Evolutionary conservation across 78 protist species (phyloP), one percentile per base, ranked within the genome.

Genomic region (Tieghemostelium lacteum): DNA sequence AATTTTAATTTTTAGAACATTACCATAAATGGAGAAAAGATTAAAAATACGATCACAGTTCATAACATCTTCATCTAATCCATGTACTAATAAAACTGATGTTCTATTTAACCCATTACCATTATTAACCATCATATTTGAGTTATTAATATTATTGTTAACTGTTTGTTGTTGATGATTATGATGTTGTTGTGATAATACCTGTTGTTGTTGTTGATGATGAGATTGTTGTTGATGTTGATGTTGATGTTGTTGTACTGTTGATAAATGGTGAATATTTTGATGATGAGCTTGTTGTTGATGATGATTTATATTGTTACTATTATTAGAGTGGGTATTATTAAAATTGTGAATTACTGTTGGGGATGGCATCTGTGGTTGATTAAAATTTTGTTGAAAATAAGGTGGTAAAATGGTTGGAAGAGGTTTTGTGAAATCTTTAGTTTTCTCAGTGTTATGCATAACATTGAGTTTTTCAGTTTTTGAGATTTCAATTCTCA

Each of bases 11-110:
- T 88, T 88, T 65, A 58, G 75, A 20, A 94, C 95, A 52, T 88
- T 93, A 45, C 96, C 96, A 71, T 94, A 94, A 33, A 94, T 45
- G 33, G 92, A 73, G 57, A 92, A 86, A 16, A 94, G 17, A 64
- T 94, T 94, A 74, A 92, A 94, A 36, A 94, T 39, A 55, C 83
- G 75, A 57, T 94, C 96, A 49, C 91, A 86, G 16, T 57, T 57
- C 63, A 94, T 50, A 6, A 50, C 20, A 17, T 7, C 33, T 17
- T 75, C 94, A 31, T 62, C 88, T 10, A 93, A 57, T 17, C 78
- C 78, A 73, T 93, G 89, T 26, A 93, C 57, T 34, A 92, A 75
- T 36, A 93, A 24, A 34, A 93, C 95, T 0, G 93, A 50, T 16
- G 69, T 75, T 31, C 88, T 55, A 19, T 49, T 39, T 14, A 28